A percentile compares a stretch with the other conserved stretches of the same genome.
Evolutionary conservation across 2,329 filamentous ascomycete species (phyloP).

Genomic region (Colletotrichum tamarilloi): DNA sequence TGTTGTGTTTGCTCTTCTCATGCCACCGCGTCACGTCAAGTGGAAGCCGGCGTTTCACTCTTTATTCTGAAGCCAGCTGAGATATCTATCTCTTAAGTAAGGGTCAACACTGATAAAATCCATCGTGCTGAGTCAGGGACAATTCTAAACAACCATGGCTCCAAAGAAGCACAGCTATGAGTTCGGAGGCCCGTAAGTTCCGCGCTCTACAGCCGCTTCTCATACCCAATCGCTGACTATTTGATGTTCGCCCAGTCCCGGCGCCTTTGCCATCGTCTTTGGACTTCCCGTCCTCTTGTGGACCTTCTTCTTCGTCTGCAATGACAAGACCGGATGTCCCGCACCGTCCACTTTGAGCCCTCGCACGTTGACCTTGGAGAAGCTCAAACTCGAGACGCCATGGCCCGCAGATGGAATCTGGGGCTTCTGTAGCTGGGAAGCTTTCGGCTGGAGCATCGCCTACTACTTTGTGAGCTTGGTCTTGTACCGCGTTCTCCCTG

Average conservation of each 20-base stretch:
- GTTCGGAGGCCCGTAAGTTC: constrained; percentile 48
- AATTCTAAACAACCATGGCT: neutral
- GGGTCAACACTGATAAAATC: neutral
- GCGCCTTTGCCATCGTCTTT: constrained; percentile 79
- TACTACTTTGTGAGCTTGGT: constrained; percentile 82
- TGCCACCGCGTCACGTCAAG: neutral
- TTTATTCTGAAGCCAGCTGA: no score
- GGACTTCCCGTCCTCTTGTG: constrained; percentile 81
- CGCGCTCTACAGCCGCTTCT: neutral
- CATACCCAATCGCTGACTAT: neutral
- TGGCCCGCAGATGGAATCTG: constrained; percentile 77
- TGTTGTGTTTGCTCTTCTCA: neutral
- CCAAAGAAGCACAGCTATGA: constrained; percentile 41
- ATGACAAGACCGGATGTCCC: constrained; percentile 88
- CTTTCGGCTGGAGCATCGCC: constrained; percentile 72
- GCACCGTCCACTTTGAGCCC: constrained; percentile 79
- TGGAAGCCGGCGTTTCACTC: neutral
- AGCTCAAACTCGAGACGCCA: constrained; percentile 78
- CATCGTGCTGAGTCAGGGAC: neutral
- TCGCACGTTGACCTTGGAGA: constrained; percentile 72
- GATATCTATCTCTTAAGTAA: no score
- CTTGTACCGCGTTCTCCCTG: constrained; percentile 79
- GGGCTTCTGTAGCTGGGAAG: constrained; percentile 75
- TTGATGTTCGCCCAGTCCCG: constrained; percentile 62
- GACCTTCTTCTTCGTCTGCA: constrained; percentile 82